Percentiles rank a stretch among this genome's conserved stretches.
Evolutionary conservation across 2,329 filamentous ascomycete species (phyloP).

Genomic region (Cytospora leucostoma): DNA sequence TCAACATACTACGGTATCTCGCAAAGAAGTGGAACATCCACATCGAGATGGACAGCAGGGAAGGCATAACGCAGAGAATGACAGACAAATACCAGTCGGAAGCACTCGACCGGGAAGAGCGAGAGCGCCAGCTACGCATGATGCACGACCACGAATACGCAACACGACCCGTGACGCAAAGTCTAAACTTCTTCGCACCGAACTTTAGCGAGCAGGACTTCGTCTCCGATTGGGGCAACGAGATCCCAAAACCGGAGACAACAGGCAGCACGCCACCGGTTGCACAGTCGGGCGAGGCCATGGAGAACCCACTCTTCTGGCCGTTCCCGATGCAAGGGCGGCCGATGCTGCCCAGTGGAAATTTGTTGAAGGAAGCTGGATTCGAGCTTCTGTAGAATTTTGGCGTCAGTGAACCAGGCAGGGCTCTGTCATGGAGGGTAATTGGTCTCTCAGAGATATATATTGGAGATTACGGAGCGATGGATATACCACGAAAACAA

Average conservation of each 20-base stretch:
- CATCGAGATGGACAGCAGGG: slow-evolving; percentile 43
- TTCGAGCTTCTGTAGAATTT: slow-evolving; percentile 45
- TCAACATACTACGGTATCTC: slow-evolving; percentile 60
- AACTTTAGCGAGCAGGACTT: slow-evolving; percentile 52
- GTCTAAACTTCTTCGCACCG: slow-evolving; percentile 60
- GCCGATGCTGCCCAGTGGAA: slow-evolving; percentile 52
- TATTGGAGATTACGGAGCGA: not conserved
- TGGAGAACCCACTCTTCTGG: slow-evolving; percentile 61
- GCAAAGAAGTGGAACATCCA: slow-evolving; percentile 61
- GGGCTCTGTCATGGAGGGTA: not conserved
- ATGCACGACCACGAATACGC: slow-evolving; percentile 42
- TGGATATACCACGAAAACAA: not conserved
- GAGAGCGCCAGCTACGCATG: slow-evolving; percentile 15
- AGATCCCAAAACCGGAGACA: slow-evolving; percentile 9
- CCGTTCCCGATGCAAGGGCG: slow-evolving; percentile 62
- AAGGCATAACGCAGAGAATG: slow-evolving; percentile 24
- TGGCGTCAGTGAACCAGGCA: not conserved
- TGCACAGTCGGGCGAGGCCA: slow-evolving; percentile 38
- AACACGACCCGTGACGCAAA: slow-evolving; percentile 51
- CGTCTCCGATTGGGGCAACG: slow-evolving; percentile 47
- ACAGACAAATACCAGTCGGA: not conserved
- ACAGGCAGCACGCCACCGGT: slow-evolving; percentile 13
- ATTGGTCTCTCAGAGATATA: not conserved
- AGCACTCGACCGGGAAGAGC: not conserved
- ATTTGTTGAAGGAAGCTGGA: slow-evolving; percentile 52